Evolutionary conservation across 2,329 filamentous ascomycete species (phyloP).

Genomic region (Alternaria alternata): DNA sequence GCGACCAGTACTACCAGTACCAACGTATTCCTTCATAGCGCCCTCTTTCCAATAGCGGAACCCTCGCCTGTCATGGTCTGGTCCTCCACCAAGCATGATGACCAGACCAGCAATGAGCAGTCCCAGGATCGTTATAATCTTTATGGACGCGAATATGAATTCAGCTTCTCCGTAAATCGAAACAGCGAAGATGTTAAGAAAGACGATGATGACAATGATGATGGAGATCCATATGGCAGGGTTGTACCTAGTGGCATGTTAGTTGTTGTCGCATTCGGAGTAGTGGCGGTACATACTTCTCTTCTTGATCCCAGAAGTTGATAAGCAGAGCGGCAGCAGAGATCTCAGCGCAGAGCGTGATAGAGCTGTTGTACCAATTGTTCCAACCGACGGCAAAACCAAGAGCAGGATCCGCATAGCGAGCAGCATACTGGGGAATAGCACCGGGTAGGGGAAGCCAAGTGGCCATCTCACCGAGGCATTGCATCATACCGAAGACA

Average conservation of each 20-base stretch:
- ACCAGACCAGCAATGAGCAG: slow-evolving; percentile 42
- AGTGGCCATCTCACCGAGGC: slow-evolving; percentile 54
- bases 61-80: slow-evolving; percentile 54
- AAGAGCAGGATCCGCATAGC: slow-evolving; percentile 58
- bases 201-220: slow-evolving; percentile 46
- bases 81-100: slow-evolving; percentile 49
- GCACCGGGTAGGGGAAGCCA: slow-evolving; percentile 52
- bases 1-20: slow-evolving; percentile 65
- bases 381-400: slow-evolving; percentile 37
- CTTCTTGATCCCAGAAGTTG: slow-evolving; percentile 44
- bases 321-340: slow-evolving; percentile 47
- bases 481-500: slow-evolving; percentile 53
- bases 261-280: not conserved
- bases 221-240: slow-evolving; percentile 47
- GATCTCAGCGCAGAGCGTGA: slow-evolving; percentile 49
- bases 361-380: slow-evolving; percentile 45
- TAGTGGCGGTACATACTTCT: slow-evolving; percentile 16
- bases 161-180: slow-evolving; percentile 58
- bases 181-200: slow-evolving; percentile 49
- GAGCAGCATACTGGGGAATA: slow-evolving; percentile 47
- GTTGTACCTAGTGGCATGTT: slow-evolving; percentile 9
- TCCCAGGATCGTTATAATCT: slow-evolving; percentile 52
- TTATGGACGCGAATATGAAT: slow-evolving; percentile 59
- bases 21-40: slow-evolving; percentile 58
- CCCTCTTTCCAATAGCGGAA: slow-evolving; percentile 75